A percentile compares a stretch with the other conserved stretches of the same genome.
phyloP scores from a whole-genome alignment of 441 rosid genomes.

The Viola pubescens region DNA sequence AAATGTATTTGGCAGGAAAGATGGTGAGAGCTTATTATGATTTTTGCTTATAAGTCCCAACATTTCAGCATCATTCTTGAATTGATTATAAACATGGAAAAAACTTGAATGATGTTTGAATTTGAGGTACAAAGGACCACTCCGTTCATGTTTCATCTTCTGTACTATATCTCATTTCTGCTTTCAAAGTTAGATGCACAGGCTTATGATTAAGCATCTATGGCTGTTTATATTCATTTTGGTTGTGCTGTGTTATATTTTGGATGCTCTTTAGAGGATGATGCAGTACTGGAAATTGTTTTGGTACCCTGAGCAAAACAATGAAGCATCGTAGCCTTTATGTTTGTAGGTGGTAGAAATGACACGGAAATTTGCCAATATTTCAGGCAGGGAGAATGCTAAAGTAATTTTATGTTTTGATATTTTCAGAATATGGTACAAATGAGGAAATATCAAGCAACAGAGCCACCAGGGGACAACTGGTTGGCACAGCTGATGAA shows the following conservation, averaged over 20 bases:
- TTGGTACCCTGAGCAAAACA: too few species aligned
- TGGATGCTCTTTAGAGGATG: too few species aligned
- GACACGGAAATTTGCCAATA: too few species aligned
- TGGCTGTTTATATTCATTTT: too few species aligned
- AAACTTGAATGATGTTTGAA: neutral
- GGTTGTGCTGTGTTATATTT: too few species aligned
- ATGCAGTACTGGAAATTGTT: neutral
- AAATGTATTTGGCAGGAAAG: slow-evolving; percentile 48
- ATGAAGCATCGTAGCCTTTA: too few species aligned
- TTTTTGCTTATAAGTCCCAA: neutral
- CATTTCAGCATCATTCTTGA: neutral
- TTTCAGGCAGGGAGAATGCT: too few species aligned
- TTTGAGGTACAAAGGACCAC: neutral
- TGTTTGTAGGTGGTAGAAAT: too few species aligned
- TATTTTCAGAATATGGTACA: slow-evolving; percentile 27
- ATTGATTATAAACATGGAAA: neutral
- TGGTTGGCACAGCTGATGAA: slow-evolving; percentile 16
- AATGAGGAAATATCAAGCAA: slow-evolving; percentile 23
- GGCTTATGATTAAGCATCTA: too few species aligned
- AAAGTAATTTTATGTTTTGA: neutral
- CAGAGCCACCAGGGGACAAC: slow-evolving; percentile 16
- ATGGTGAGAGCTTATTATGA: slow-evolving; percentile 28
- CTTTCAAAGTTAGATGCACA: too few species aligned
- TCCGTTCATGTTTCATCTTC: too few species aligned
- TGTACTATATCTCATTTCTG: too few species aligned